A percentile compares a stretch with the other conserved stretches of the same genome.
Evolutionary conservation across 192 early-diverging fungal species (phyloP).

Genomic region (Backusella parvicylindrica): DNA sequence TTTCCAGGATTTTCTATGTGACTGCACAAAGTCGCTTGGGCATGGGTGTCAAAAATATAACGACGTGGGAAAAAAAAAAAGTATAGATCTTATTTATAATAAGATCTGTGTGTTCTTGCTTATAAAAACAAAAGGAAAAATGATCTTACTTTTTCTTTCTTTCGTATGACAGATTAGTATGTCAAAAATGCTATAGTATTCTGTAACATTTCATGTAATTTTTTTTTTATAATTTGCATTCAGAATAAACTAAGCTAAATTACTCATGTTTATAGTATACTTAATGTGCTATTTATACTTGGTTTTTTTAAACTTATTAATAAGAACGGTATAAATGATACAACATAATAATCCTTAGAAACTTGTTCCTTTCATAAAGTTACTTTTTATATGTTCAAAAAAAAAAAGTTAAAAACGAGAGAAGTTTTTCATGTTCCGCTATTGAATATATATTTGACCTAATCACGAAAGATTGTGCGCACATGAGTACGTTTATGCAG

Average conservation of each 20-base stretch:
- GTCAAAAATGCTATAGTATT: too few species aligned
- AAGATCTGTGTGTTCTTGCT: not conserved
- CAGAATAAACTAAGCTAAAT: not conserved
- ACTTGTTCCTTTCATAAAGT: too few species aligned
- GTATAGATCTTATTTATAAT: not conserved
- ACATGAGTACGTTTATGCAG: not conserved
- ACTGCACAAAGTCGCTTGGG: not conserved
- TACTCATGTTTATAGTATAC: not conserved
- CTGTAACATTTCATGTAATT: not conserved
- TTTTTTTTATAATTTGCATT: not conserved
- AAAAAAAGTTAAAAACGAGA: too few species aligned
- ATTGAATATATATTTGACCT: not conserved
- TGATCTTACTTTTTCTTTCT: not conserved
- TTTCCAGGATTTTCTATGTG: conserved; percentile 3
- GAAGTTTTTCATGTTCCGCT: not conserved
- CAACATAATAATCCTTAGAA: too few species aligned
- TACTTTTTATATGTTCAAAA: too few species aligned
- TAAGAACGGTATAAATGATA: not conserved
- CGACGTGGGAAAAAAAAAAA: not conserved
- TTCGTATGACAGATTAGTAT: not conserved
- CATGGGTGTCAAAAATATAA: not conserved
- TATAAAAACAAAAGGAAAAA: not conserved
- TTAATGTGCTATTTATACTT: too few species aligned
- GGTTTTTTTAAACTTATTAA: too few species aligned
- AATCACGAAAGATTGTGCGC: too few species aligned